Base-by-base conservation (phyloP, 1,284 basidiomycete genomes). In the Boletus holoroseus region DNA sequence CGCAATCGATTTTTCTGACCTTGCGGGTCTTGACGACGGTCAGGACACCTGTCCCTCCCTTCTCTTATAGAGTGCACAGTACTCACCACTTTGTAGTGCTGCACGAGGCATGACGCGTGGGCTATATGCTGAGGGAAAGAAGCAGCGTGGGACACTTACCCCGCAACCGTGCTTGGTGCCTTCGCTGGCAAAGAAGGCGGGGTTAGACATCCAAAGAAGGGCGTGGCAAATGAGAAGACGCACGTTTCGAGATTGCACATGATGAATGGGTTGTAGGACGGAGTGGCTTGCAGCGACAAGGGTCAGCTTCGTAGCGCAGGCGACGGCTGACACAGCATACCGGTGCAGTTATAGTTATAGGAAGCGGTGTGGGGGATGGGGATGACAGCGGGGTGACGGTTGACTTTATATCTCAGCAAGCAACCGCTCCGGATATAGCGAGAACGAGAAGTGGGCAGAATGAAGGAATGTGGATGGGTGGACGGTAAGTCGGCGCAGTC, bases 211-310 rank as follows among this genome's bases (percentile, higher is more conserved):
- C 50, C 49, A 35, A 62, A 44, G 50, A 49, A 47, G 16, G 55
- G 49, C 22, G 50, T 36, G n/a, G 39, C 26, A 42, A 58, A 50
- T 50, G 42, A 53, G 51, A 37, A 44, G 42, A 76, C 82, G 50
- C 57, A 87, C 86, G 85, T 87, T 64, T 81, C 76, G 55, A 84
- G 78, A 62, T 81, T 79, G 72, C 85, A 88, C 85, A 88, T 88
- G 60, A 58, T 51, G 55, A 48, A 49, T 50, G 56, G 35, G 39
- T 40, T 30, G 54, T 48, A 49, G 47, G 47, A 49, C 48, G 56
- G 53, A 56, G 54, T 50, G 52, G 54, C 55, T 60, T 59, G 51
- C n/a, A 45, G 40, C 48, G 55, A 50, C 16, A 52, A 54, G 49
- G 26, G 50, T 62, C 39, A 55, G 54, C 38, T 55, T 56, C 20